Base-by-base conservation (phyloP, 2,329 filamentous ascomycete species). In the Xylariaceae sp. region DNA sequence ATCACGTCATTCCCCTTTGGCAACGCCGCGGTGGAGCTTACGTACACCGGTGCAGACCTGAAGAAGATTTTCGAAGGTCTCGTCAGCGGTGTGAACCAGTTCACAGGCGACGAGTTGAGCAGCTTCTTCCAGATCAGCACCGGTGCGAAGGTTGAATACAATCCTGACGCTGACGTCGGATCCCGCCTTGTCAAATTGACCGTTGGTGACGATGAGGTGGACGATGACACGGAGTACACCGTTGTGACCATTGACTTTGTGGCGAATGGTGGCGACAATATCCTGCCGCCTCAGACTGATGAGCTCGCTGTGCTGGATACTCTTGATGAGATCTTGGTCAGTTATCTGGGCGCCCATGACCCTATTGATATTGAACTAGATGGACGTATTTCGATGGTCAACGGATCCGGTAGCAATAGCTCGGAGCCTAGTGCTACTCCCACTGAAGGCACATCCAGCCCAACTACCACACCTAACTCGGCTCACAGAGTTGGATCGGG, bases 1-100 rank as follows among this genome's bases (percentile, higher is more conserved):
- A 69, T 85, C 2, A 85, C 80, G 0, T 75, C 80, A 0, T 86
- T 86, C 66, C 83, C 83, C 36, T 86, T 86, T 55, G 78, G 80
- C 47, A 86, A 86, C 65, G 72, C 81, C 40, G 72, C 86, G 17
- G 81, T 83, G 9, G 79, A 85, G 58, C 65, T 85, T 14, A 67
- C 62, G 0, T 72, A 79, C 53, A 68, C 69, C 0, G 83, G 83
- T 15, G 67, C 74, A 9, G 71, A 78, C 39, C 62, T 86, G 5
- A 80, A 78, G 74, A 69, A 74, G 39, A 70, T 80, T 5, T 70
- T 87, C 31, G 81, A 86, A 60, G 83, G 82, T 5, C 73, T 78
- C 49, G 73, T 85, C 3, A 74, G 75, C 5, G 68, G 67, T 19
- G 65, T 80, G 39, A 85, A 78, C 67, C 72, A 80, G 55, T 72